Evolutionary conservation across 768 basidiomycete genomes (phyloP), one percentile per base, ranked within the genome.

Genomic region (Kwoniella botswanensis): DNA sequence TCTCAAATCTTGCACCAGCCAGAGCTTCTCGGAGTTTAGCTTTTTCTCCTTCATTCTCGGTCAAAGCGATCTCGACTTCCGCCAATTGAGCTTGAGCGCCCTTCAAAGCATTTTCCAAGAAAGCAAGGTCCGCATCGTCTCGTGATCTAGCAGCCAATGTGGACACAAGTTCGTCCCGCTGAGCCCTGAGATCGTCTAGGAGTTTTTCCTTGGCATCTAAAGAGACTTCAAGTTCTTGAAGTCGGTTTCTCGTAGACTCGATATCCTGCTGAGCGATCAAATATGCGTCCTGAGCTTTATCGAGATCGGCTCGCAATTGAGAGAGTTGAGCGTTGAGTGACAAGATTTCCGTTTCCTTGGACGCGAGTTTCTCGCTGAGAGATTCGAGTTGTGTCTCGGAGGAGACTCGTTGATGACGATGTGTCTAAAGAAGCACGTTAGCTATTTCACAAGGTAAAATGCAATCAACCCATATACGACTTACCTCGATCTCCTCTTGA

Each of bases 131-230:
- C 3, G 24, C 58, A 59, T 70, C 65, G 42, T 53, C 46, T 43
- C 55, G 65, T 17, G 63, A 56, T 63, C 65, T 10, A 44, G 63
- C 11, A 17, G 57, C 21, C 6, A 66, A 56, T 9, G 42, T 29
- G 9, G 13, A 17, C 21, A 53, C 24, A 9, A 66, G 43, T 17
- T 61, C 68, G n/a, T 61, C 57, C 6, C 43, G 56, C n/a, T 66
- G 35, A 12, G 53, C 7, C 1, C n/a, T 21, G 9, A 62, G n/a
- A 1, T 66, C 64, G 17, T 18, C 15, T 3, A 70, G 59, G 4
- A 63, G 4, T 11, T 11, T 13, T 44, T 70, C 65, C 29, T 74
- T 74, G 12, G 63, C 62, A 1, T 13, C 6, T 10, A 71, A 26
- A 17, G 67, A 46, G 4, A 18, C 11, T 18, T 26, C 10, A 0